A percentile compares a stretch with the other conserved stretches of the same genome.
These are phyloP conservation scores for Panaeolus papilionaceus DNA, from an alignment of 768 basidiomycete genomes.

Conservation along the genomic window DNA sequence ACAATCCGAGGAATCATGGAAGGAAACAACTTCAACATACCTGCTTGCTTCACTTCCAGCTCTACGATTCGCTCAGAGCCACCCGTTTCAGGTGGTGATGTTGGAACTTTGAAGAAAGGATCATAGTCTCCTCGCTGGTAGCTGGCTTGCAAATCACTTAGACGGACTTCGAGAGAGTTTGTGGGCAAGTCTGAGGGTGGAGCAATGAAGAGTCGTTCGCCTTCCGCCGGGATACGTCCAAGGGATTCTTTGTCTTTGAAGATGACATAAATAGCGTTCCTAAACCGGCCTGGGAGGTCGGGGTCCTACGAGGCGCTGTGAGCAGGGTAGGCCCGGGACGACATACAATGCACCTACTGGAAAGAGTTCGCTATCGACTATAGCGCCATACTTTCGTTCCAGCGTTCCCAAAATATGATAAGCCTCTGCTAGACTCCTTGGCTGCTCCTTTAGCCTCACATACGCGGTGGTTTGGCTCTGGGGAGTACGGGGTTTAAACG, in stretches of 20 bases:
- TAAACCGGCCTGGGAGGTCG: constrained; percentile 50
- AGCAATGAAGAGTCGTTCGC: constrained; percentile 34
- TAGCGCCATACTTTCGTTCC: constrained; percentile 58
- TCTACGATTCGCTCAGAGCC: constrained; percentile 25
- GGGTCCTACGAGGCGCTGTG: constrained; percentile 44
- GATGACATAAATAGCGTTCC: constrained; percentile 46
- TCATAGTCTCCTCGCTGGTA: constrained; percentile 27
- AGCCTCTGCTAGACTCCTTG: constrained; percentile 55
- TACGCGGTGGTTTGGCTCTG: constrained; percentile 35
- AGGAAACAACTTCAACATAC: constrained; percentile 21
- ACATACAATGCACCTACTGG: constrained; percentile 40
- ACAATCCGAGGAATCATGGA: not conserved
- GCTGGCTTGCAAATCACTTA: constrained; percentile 40
- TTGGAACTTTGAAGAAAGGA: constrained; percentile 20
- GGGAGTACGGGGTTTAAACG: constrained; percentile 14
- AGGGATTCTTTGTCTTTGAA: constrained; percentile 53
- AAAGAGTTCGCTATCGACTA: constrained; percentile 48
- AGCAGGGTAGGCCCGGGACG: constrained; percentile 4
- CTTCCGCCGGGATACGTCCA: constrained; percentile 38
- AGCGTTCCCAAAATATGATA: constrained; percentile 58
- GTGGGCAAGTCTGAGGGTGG: constrained; percentile 26
- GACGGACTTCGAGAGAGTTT: constrained; percentile 39
- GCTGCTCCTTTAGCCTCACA: constrained; percentile 46
- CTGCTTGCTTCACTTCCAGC: constrained; percentile 26
- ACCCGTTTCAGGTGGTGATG: constrained; percentile 15